phyloP scores from a whole-genome alignment of 2,329 filamentous ascomycete species.

The Ophiostoma angusticollis region DNA sequence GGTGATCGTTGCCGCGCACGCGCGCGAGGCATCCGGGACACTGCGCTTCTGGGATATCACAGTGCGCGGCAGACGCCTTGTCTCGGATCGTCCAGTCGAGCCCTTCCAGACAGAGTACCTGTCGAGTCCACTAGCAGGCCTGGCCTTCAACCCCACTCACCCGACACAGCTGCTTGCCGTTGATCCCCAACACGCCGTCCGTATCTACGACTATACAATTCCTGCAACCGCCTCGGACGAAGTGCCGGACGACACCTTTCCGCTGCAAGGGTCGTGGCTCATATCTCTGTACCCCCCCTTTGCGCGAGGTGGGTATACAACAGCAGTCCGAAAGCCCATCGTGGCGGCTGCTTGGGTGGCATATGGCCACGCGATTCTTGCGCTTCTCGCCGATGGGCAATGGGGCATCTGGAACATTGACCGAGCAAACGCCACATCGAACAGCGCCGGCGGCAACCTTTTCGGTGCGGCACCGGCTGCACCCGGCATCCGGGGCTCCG shows the following conservation, averaged over 20 bases:
- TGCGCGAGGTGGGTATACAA: slow-evolving; percentile 31
- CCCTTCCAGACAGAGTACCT: slow-evolving; percentile 51
- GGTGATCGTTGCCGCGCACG: slow-evolving; percentile 47
- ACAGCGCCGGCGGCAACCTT: slow-evolving; percentile 16
- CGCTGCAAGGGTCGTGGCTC: slow-evolving; percentile 50
- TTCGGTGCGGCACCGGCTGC: slow-evolving; percentile 32
- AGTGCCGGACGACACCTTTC: slow-evolving; percentile 35
- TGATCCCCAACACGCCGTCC: slow-evolving; percentile 40
- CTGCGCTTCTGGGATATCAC: slow-evolving; percentile 47
- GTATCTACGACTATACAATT: slow-evolving; percentile 48
- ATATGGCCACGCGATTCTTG: slow-evolving; percentile 45
- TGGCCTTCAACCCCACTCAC: slow-evolving; percentile 49
- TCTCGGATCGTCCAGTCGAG: slow-evolving; percentile 20
- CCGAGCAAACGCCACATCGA: slow-evolving; percentile 34
- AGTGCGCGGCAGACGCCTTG: slow-evolving; percentile 25
- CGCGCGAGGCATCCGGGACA: slow-evolving; percentile 44
- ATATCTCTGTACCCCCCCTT: slow-evolving; percentile 49
- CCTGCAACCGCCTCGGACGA: slow-evolving; percentile 40
- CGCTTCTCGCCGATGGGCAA: slow-evolving; percentile 48
- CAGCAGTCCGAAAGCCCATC: slow-evolving; percentile 40
- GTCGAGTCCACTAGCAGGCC: slow-evolving; percentile 37
- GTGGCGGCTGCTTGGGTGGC: slow-evolving; percentile 50
- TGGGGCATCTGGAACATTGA: slow-evolving; percentile 59
- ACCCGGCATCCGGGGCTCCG: slow-evolving; percentile 42
- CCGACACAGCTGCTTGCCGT: slow-evolving; percentile 46